Percentiles rank a stretch among this genome's conserved stretches.
Conservation (phyloP, 331 rosid genomes). For the Pyrus hybrid region DNA sequence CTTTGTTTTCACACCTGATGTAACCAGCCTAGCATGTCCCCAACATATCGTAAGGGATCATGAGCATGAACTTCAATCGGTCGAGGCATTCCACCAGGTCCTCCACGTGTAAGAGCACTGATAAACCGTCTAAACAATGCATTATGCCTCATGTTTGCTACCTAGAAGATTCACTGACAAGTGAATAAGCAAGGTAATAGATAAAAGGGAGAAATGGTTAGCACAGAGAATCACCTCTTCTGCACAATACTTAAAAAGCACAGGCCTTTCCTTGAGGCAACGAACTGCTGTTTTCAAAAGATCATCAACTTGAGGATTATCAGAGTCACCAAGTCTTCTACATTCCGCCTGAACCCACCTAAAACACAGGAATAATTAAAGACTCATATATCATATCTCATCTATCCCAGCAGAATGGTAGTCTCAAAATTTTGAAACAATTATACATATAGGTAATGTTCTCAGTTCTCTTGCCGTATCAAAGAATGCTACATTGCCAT, state of each 20-base stretch:
- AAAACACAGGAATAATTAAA: neutral
- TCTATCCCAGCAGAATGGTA: slow-evolving; percentile 9
- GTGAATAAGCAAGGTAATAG: neutral
- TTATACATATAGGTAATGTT: neutral
- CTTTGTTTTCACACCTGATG: slow-evolving; percentile 64
- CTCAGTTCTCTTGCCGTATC: neutral
- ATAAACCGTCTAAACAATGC: slow-evolving; percentile 93
- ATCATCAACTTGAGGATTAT: slow-evolving; percentile 87
- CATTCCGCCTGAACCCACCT: slow-evolving; percentile 99
- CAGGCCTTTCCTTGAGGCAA: slow-evolving; percentile 89
- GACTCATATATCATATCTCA: slow-evolving; percentile 13
- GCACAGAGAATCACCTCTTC: slow-evolving; percentile 65
- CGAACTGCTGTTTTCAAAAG: slow-evolving; percentile 83
- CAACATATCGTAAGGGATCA: slow-evolving; percentile 93
- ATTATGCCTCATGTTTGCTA: slow-evolving; percentile 98
- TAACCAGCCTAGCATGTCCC: slow-evolving; percentile 96
- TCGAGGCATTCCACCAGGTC: slow-evolving; percentile 97
- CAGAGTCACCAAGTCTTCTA: slow-evolving; percentile 80
- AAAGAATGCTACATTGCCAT: neutral
- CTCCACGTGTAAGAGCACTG: slow-evolving; percentile 96
- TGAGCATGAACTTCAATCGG: slow-evolving; percentile 99
- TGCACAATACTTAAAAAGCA: slow-evolving; percentile 96
- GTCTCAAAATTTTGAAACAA: neutral
- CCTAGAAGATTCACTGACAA: slow-evolving; percentile 33
- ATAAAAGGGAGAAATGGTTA: neutral